phyloP scores from a whole-genome alignment of 2,329 filamentous ascomycete genomes.

The Alternaria panax region DNA sequence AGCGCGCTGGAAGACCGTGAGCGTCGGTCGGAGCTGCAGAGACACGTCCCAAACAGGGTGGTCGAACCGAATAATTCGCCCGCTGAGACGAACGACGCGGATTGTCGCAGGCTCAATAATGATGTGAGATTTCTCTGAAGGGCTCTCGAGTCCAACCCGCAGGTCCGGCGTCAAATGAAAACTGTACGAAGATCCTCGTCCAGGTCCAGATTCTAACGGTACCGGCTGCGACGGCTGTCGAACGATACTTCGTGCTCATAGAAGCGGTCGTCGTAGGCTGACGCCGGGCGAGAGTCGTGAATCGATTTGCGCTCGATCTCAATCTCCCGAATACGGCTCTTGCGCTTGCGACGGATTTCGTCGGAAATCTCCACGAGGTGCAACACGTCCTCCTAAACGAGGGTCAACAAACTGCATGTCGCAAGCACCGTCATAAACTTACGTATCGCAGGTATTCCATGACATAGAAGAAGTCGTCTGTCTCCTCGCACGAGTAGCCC shows the following conservation, averaged over 20 bases:
- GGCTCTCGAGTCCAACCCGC: conserved; percentile 13
- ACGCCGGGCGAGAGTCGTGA: conserved; percentile 53
- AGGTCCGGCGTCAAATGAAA: conserved; percentile 11
- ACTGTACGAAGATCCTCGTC: conserved; percentile 4
- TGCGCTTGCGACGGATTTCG: conserved; percentile 74
- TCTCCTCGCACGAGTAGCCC: conserved; percentile 91
- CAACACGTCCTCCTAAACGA: conserved; percentile 79
- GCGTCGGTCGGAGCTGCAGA: conserved; percentile 4
- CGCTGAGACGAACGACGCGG: conserved; percentile 23
- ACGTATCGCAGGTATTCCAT: conserved; percentile 90
- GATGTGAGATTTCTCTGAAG: conserved; percentile 13
- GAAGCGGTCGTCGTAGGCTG: conserved; percentile 68
- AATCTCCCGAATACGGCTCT: conserved; percentile 66
- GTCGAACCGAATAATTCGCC: conserved; percentile 18
- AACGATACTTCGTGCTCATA: conserved; percentile 74
- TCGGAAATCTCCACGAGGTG: conserved; percentile 84
- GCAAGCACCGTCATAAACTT: conserved; percentile 54
- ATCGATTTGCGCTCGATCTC: conserved; percentile 66
- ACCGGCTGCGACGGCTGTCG: conserved; percentile 57
- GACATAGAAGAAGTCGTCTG: conserved; percentile 87
- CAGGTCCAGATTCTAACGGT: conserved; percentile 37
- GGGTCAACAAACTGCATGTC: conserved; percentile 18
- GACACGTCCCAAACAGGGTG: conserved; percentile 13
- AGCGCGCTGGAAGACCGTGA: conserved; percentile 9
- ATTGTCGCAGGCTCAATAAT: conserved; percentile 18